Conservation (phyloP, 257 asterid species). For the Solanum megistacrolobum region DNA sequence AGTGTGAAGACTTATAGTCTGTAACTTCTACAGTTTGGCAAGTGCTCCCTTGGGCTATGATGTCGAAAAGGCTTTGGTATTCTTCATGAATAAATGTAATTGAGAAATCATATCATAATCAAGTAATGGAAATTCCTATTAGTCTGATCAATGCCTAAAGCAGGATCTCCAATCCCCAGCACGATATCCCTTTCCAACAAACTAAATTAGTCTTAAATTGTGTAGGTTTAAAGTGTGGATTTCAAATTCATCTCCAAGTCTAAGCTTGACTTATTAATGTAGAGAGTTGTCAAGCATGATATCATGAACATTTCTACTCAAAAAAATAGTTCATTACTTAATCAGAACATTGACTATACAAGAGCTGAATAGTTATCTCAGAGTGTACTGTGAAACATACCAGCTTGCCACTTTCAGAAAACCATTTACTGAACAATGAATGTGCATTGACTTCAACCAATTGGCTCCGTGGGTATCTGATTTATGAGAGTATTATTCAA, state of each 20-base stretch:
- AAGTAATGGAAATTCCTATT: neutral
- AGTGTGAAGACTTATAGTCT: neutral
- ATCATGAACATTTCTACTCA: neutral
- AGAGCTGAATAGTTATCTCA: neutral
- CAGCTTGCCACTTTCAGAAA: conserved; percentile 99
- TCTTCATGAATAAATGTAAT: neutral
- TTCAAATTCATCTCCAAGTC: neutral
- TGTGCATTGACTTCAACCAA: conserved; percentile 96
- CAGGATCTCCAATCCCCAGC: neutral
- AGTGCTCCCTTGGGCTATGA: neutral
- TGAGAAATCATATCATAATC: neutral
- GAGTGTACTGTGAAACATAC: conserved; percentile 28
- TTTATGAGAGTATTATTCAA: conserved; percentile 1
- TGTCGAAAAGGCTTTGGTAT: neutral
- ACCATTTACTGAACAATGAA: conserved; percentile 98
- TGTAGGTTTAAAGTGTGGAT: neutral
- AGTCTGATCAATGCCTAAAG: neutral
- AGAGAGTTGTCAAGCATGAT: neutral
- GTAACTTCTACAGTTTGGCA: neutral
- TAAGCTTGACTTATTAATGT: neutral
- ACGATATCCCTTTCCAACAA: neutral
- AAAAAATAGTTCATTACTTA: neutral
- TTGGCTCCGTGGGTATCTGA: conserved; percentile 84
- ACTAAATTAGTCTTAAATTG: neutral
- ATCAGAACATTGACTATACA: neutral